A percentile compares a stretch with the other conserved stretches of the same genome.
Evolutionary conservation across 352 stramenopile genomes (phyloP).

Genomic region (Blastocystis sp.): DNA sequence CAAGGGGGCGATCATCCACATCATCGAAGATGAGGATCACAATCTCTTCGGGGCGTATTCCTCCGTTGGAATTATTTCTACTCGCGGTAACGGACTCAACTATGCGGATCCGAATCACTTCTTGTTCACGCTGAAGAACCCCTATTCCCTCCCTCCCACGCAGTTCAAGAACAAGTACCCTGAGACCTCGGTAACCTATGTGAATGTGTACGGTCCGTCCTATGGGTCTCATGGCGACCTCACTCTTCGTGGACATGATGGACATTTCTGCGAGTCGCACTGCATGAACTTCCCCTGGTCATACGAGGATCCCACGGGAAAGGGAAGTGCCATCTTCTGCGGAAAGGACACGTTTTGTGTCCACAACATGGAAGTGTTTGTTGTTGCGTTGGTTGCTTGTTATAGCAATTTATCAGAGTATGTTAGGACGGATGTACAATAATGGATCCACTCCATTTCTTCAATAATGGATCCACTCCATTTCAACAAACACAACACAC

Average conservation of each 20-base stretch:
- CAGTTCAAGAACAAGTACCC: not conserved
- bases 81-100: not conserved
- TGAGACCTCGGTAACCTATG: not conserved
- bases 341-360: constrained; percentile 8
- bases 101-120: not conserved
- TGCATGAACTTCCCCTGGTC: constrained; percentile 33
- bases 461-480: too few relatives aligned
- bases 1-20: not conserved
- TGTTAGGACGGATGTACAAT: too few relatives aligned
- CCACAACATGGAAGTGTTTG: constrained; percentile 21
- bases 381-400: not conserved
- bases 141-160: not conserved
- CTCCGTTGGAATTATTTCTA: not conserved
- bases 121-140: constrained; percentile 26
- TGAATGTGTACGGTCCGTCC: not conserved
- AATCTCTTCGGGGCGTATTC: constrained; percentile 21
- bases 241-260: constrained; percentile 14
- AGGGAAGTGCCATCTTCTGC: not conserved
- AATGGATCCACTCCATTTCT: too few relatives aligned
- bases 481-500: not conserved
- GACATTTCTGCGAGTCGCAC: constrained; percentile 16
- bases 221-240: constrained; percentile 19
- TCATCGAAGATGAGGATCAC: constrained; percentile 15
- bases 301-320: not conserved
- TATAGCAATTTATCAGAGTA: too few relatives aligned